phyloP scores from a whole-genome alignment of 371 early-diverging fungal species.

The Ordospora colligata region DNA sequence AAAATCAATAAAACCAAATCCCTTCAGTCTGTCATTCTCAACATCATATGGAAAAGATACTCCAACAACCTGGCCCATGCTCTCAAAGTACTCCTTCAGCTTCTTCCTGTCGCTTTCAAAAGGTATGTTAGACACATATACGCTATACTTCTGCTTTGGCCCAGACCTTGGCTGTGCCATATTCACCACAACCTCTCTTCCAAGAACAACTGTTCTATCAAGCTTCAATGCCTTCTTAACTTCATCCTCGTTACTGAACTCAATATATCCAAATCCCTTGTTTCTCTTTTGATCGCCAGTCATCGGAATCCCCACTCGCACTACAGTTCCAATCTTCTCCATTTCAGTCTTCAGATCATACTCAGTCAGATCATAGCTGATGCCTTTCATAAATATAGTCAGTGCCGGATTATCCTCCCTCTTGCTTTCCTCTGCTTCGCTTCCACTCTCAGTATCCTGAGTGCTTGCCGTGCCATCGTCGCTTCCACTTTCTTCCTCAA shows the following conservation, averaged over 20 bases:
- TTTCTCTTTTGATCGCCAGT: constrained; percentile 38
- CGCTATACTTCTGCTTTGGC: constrained; percentile 35
- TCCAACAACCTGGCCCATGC: constrained; percentile 33
- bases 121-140: constrained; percentile 55
- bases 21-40: constrained; percentile 49
- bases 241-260: constrained; percentile 52
- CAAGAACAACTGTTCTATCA: constrained; percentile 48
- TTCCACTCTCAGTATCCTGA: neutral
- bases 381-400: constrained; percentile 59
- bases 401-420: neutral
- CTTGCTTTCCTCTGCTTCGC: neutral
- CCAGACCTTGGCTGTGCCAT: constrained; percentile 16
- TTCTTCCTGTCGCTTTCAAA: constrained; percentile 35
- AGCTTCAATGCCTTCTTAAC: constrained; percentile 51
- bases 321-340: constrained; percentile 54
- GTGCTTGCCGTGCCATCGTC: neutral
- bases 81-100: constrained; percentile 32
- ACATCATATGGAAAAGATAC: constrained; percentile 42
- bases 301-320: constrained; percentile 55
- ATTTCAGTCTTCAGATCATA: constrained; percentile 53
- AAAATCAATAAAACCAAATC: constrained; percentile 52
- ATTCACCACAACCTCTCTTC: constrained; percentile 46
- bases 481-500: neutral
- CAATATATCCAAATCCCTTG: constrained; percentile 62
- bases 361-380: constrained; percentile 51